A percentile compares a stretch with the other conserved stretches of the same genome.
Evolutionary conservation across 164 flowering plant genomes (phyloP).

Genomic region (Umbellularia californica): DNA sequence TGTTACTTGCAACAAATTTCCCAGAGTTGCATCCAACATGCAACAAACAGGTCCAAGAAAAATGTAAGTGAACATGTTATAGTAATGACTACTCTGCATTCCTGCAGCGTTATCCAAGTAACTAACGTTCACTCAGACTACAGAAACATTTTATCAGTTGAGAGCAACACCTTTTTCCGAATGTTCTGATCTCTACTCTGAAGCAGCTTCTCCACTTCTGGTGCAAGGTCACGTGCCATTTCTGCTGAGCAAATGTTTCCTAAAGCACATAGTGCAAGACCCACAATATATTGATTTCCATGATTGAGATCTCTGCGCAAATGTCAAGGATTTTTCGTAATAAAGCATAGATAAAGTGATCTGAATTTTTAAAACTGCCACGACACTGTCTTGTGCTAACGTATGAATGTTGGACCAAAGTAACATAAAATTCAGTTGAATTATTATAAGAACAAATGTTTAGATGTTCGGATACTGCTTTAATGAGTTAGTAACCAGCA

Average conservation of each 20-base stretch:
- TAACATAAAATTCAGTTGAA: neutral
- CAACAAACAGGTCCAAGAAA: too few relatives aligned
- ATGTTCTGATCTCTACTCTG: constrained; percentile 94
- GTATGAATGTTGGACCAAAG: neutral
- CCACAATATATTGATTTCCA: constrained; percentile 89
- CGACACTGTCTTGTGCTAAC: too few relatives aligned
- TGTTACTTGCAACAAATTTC: neutral
- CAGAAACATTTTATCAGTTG: neutral
- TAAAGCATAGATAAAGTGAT: neutral
- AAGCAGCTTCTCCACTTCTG: constrained; percentile 91
- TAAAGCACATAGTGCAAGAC: constrained; percentile 97
- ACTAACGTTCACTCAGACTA: neutral
- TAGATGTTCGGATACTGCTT: constrained; percentile 78
- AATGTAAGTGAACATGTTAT: neutral
- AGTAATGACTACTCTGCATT: neutral
- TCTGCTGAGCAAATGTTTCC: constrained; percentile 99
- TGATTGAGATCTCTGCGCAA: constrained; percentile 88
- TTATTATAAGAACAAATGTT: neutral
- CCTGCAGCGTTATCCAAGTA: neutral
- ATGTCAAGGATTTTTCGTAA: constrained; percentile 39
- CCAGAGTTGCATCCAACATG: neutral
- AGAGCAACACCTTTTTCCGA: constrained; percentile 68
- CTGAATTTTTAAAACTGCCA: neutral
- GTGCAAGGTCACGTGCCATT: constrained; percentile 99
- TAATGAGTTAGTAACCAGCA: constrained; percentile 96